Percentiles rank a stretch among this genome's conserved stretches.
phyloP scores from a whole-genome alignment of 2,329 filamentous ascomycete species.

The Exophiala phaeomuriformis region DNA sequence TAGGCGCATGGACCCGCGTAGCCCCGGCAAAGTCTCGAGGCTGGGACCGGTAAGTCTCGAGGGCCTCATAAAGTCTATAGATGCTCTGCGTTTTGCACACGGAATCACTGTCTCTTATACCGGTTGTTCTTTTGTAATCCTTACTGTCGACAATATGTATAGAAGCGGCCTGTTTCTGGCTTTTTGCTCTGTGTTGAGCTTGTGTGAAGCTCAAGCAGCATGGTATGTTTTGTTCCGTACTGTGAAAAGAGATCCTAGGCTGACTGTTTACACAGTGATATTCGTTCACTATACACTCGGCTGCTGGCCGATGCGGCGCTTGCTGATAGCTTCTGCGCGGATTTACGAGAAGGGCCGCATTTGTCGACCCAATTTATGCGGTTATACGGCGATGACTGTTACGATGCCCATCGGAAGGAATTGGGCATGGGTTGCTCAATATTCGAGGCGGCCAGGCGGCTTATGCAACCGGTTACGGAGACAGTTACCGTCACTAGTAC shows the following conservation, averaged over 20 bases:
- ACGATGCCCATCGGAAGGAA: neutral
- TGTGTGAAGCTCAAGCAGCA: neutral
- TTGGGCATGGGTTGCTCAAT: slow-evolving; percentile 6
- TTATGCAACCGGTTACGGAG: neutral
- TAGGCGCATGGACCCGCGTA: neutral
- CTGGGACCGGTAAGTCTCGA: neutral
- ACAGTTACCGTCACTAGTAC: neutral
- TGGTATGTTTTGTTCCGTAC: neutral
- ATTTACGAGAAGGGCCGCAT: neutral
- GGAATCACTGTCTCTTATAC: too few relatives aligned
- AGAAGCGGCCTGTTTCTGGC: neutral
- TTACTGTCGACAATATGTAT: neutral
- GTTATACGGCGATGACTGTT: neutral
- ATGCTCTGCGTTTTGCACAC: too few relatives aligned
- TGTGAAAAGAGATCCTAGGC: neutral
- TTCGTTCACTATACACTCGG: slow-evolving; percentile 1
- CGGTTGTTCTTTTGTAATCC: neutral
- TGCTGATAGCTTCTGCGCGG: slow-evolving; percentile 5
- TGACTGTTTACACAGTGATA: neutral
- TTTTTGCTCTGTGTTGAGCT: neutral
- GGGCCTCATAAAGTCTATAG: too few relatives aligned
- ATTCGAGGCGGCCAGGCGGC: slow-evolving; percentile 1
- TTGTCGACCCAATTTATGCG: neutral
- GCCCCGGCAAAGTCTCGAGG: neutral
- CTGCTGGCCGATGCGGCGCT: slow-evolving; percentile 4